Evolutionary conservation across 306 rosid species (phyloP), one percentile per base, ranked within the genome.

Genomic region (Canavalia ensiformis): DNA sequence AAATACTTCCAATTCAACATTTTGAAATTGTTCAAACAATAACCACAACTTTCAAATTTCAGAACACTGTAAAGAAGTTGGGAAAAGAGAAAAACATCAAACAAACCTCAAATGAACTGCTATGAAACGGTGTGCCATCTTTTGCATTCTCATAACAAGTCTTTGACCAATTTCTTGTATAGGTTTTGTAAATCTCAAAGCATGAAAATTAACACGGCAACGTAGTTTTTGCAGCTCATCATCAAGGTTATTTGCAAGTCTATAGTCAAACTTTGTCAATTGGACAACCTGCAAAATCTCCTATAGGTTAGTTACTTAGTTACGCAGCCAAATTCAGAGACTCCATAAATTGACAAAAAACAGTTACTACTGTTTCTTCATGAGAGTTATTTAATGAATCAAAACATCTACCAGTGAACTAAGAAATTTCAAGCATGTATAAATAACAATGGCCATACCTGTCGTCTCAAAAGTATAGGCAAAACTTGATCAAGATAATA

Each of bases 401-500:
- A 70, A 78, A 77, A 37, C 41, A 62, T 37, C 3, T 42, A 10
- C 68, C 42, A 44, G 7, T 49, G 66, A 83, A 34, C 47, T 54
- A 28, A 72, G 29, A 50, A 37, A 67, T 31, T 63, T 49, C 49
- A 3, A 67, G 18, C 51, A 60, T 13, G 25, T 25, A 71, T 39
- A 37, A n/a, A 31, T 77, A 33, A 30, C 68, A 62, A 60, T 51
- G 33, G 70, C 52, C 84, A 77, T 87, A 92, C 99, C 81, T 90
- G 94, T 76, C 99, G 89, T 82, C 97, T 89, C 87, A 86, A 83
- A 65, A 96, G 99, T 85, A 93, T 86, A 45, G 99, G 99, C 83
- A 96, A 80, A 75, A 96, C 99, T 90, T 96, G 98, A 79, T 96
- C 99, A 69, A 92, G 90, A 90, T 96, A 96, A 80, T 93, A 96